Base-by-base conservation (phyloP, 768 basidiomycete species). In the Trametes punicea region DNA sequence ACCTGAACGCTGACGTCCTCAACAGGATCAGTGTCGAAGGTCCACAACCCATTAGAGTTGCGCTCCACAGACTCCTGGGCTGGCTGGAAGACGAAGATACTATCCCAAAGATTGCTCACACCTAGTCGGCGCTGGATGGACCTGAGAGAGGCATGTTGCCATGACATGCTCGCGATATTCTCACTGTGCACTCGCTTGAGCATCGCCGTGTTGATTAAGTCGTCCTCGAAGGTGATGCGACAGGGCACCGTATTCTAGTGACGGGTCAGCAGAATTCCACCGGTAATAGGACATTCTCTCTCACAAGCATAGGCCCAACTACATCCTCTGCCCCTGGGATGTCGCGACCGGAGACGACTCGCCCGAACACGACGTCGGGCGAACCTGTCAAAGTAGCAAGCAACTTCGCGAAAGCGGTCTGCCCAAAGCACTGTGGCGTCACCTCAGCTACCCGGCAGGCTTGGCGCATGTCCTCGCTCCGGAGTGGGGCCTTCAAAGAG, bases 121-220 rank as follows among this genome's bases (percentile, higher is more conserved):
- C 63, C 63, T 30, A 77, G 46, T 21, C 61, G 61, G 26, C 62
- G 70, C 36, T 79, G 77, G 36, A 80, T 69, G 3, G 65, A 65
- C 41, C 78, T 71, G 50, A 77, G 67, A n/a, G 78, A 77, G 9
- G 71, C 69, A 41, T 79, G 78, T 51, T 80, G 77, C 71, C 75
- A 77, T 1, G 70, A 62, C 52, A 77, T 62, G 15, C 73, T 72
- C 2, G 72, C 67, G 26, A 77, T 60, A 49, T 79, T 78, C 16
- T 56, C 53, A 27, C 63, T 55, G 42, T 80, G 78, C 25, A 79
- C 67, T 8, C 60, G 60, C 39, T 62, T 66, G 25, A 79, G 65
- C 4, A 78, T 44, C 6, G 71, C 71, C 30, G 65, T 65, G 52
- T 74, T 77, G 4, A 45, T 62, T 40, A 62, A 51, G 5, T 42